Base-by-base conservation (phyloP, 1,284 basidiomycete species). In the Sanghuangporus weigelae region DNA sequence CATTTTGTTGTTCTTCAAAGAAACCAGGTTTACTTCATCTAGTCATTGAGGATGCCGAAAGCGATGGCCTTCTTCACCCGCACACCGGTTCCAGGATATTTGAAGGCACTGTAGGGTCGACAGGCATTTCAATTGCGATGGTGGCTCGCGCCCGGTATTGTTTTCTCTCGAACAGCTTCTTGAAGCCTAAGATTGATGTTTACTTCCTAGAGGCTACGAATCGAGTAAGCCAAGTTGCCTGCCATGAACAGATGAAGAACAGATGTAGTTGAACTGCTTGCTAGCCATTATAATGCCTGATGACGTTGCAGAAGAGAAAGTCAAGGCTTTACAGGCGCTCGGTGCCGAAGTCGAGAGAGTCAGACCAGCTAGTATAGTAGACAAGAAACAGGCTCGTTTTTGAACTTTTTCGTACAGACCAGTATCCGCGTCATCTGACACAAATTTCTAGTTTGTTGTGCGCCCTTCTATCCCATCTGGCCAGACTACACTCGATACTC, bases 71-170 rank as follows among this genome's bases (percentile, higher is more conserved):
- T 6, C 77, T 99, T 1, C 83, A 88, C 67, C 97, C 96, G 0
- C 76, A 96, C 68, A 95, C 94, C 0, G 91, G 92, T 1, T 97
- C 93, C 0, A 88, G 95, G 14, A 95, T 99, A 55, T 99, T 98
- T 66, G 97, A 99, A 75, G 97, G 97, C 0, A 99, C 96, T 0
- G 94, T 97, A 1, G 96, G 97, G 0, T 96, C 93, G 2, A 99
- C 97, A 0, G 97, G 96, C 0, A 99, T 99, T 61, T 97, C 95
- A 0, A 89, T 99, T 55, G 96, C 97, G 0, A 97, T 92, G 1
- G 90, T 97, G 51, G 91, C 95, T 4, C 84, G 85, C 65, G 96
- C 96, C 8, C 89, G 92, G 93, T 91, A 69, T 2, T 53, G 7
- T 19, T 35, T 21, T 49, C 12, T 35, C n/a, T 11, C 23, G 8